phyloP scores from a whole-genome alignment of 2,329 filamentous ascomycete genomes.

The Ceratocystis eucalypticola region DNA sequence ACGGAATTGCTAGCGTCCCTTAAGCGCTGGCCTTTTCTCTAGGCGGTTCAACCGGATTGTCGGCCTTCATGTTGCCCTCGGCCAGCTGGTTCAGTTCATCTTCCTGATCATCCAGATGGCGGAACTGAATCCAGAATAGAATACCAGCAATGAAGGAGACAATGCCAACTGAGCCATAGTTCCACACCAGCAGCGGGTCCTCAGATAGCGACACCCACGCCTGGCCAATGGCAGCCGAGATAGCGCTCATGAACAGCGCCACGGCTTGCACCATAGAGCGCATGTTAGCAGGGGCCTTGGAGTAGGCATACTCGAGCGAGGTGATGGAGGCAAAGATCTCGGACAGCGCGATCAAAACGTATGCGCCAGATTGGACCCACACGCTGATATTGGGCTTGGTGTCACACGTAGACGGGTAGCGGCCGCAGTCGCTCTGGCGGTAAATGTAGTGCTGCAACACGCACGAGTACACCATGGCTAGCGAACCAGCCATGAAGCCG shows the following conservation, averaged over 20 bases:
- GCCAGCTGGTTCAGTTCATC: slow-evolving; percentile 51
- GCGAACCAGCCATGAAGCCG: slow-evolving; percentile 51
- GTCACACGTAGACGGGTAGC: slow-evolving; percentile 26
- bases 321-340: slow-evolving; percentile 40
- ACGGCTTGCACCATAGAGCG: slow-evolving; percentile 55
- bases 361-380: slow-evolving; percentile 41
- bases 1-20: neutral
- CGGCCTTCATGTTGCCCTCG: slow-evolving; percentile 25
- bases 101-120: slow-evolving; percentile 48
- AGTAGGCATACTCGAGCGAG: slow-evolving; percentile 60
- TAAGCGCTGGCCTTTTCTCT: neutral
- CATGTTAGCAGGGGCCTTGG: slow-evolving; percentile 67
- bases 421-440: slow-evolving; percentile 45
- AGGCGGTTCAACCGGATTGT: slow-evolving; percentile 12
- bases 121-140: slow-evolving; percentile 57
- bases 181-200: slow-evolving; percentile 60
- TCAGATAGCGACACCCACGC: slow-evolving; percentile 32
- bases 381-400: slow-evolving; percentile 46
- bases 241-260: slow-evolving; percentile 54
- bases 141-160: slow-evolving; percentile 48
- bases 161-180: slow-evolving; percentile 55
- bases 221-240: slow-evolving; percentile 55
- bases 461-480: slow-evolving; percentile 44
- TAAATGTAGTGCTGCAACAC: slow-evolving; percentile 51
- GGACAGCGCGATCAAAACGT: slow-evolving; percentile 36